Evolutionary conservation across 2,329 filamentous ascomycete genomes (phyloP).

Genomic region (Pseudogymnoascus sp.): DNA sequence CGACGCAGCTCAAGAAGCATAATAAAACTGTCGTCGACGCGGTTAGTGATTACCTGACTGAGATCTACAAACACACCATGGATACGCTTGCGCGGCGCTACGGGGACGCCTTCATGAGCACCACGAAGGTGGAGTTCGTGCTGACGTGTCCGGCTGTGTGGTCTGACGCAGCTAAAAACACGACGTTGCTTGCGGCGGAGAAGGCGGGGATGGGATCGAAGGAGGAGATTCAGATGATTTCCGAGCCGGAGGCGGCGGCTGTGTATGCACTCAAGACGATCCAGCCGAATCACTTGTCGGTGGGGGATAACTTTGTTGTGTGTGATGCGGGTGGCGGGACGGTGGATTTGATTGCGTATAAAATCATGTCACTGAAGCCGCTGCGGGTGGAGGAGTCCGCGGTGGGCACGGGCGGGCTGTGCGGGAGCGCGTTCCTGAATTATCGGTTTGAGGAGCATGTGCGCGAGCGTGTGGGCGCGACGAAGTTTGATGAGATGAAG

Average conservation of each 20-base stretch:
- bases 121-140: conserved; percentile 70
- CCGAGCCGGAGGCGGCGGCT: conserved; percentile 72
- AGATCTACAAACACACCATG: conserved; percentile 72
- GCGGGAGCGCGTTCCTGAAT: conserved; percentile 72
- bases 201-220: conserved; percentile 68
- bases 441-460: conserved; percentile 77
- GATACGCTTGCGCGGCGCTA: conserved; percentile 67
- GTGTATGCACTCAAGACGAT: conserved; percentile 76
- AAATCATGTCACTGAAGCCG: conserved; percentile 66
- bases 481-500: conserved; percentile 67
- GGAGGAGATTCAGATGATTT: conserved; percentile 69
- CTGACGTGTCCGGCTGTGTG: conserved; percentile 78
- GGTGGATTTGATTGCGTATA: conserved; percentile 75
- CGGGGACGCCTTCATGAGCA: conserved; percentile 69
- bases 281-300: conserved; percentile 63
- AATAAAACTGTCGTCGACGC: conserved; percentile 73
- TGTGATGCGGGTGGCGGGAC: conserved; percentile 52
- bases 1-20: conserved; percentile 65
- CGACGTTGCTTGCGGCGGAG: conserved; percentile 70
- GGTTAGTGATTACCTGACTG: conserved; percentile 70
- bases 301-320: conserved; percentile 55
- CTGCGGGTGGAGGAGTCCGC: conserved; percentile 71
- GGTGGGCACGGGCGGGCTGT: conserved; percentile 70
- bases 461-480: conserved; percentile 56
- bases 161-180: conserved; percentile 80